Conservation (phyloP, 2,329 filamentous ascomycete genomes). For the Penicillium expansum region DNA sequence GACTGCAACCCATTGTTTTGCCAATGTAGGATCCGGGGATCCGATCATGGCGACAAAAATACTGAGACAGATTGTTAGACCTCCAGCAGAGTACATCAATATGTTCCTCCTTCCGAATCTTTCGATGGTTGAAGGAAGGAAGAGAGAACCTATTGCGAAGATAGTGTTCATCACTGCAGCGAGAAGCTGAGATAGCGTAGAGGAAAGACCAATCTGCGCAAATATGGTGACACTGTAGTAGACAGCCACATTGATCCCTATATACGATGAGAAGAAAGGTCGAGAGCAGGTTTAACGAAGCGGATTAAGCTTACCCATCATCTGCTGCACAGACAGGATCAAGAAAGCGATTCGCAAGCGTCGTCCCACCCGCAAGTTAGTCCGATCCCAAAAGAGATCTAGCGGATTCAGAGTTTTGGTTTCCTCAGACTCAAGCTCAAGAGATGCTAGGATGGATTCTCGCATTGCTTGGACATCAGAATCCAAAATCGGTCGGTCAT, state of each 20-base stretch:
- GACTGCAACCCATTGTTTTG: not conserved
- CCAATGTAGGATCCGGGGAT: not conserved
- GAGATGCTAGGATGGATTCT: not conserved
- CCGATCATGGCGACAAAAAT: slow-evolving; percentile 1
- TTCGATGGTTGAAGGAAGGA: not conserved
- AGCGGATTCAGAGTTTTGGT: not conserved
- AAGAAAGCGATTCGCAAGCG: not conserved
- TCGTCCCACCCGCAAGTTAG: not conserved
- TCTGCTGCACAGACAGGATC: not conserved
- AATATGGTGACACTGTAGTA: not conserved
- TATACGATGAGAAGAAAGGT: not conserved
- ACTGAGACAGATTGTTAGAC: not conserved
- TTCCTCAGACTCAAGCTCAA: not conserved
- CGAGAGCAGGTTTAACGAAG: not conserved
- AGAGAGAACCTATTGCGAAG: not conserved
- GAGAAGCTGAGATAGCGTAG: not conserved
- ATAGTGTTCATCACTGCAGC: not conserved
- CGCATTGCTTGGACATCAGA: not conserved
- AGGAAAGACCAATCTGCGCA: not conserved
- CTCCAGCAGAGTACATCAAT: not conserved
- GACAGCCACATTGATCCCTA: not conserved
- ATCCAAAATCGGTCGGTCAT: not conserved
- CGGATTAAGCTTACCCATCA: not conserved
- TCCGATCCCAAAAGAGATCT: not conserved
- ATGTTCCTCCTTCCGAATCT: not conserved